A percentile compares a stretch with the other conserved stretches of the same genome.
Evolutionary conservation across 768 basidiomycete species (phyloP).

Genomic region (Boletus rubropictus): DNA sequence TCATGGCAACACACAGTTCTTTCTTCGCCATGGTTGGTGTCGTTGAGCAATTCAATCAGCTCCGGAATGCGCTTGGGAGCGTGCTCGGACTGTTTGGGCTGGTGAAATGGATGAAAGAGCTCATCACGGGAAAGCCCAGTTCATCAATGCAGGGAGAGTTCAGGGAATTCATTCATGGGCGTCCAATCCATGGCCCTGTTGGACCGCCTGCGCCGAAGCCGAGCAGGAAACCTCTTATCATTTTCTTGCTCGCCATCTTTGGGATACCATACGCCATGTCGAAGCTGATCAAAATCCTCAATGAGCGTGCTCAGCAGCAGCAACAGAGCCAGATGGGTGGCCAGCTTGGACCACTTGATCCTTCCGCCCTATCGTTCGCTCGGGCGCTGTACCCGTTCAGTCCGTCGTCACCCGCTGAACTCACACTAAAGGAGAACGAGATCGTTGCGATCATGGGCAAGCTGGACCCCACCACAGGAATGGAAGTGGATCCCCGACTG

Average conservation of each 20-base stretch:
- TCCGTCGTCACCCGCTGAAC: constrained; percentile 69
- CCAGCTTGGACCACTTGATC: constrained; percentile 58
- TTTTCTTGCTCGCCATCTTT: constrained; percentile 91
- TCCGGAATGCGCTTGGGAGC: constrained; percentile 88
- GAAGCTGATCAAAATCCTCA: constrained; percentile 74
- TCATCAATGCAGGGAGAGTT: constrained; percentile 61
- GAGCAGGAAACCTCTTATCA: constrained; percentile 82
- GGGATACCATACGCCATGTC: constrained; percentile 94
- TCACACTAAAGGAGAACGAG: constrained; percentile 80
- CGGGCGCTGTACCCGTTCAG: constrained; percentile 76
- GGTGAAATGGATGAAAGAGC: constrained; percentile 74
- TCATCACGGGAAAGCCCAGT: constrained; percentile 42
- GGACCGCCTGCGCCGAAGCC: constrained; percentile 47
- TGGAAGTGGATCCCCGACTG: constrained; percentile 61
- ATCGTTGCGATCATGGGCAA: constrained; percentile 89
- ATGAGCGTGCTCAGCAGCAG: constrained; percentile 52
- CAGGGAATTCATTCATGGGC: constrained; percentile 65
- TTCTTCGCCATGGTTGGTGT: constrained; percentile 98
- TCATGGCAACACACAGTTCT: constrained; percentile 93
- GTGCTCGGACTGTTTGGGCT: constrained; percentile 91
- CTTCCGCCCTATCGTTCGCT: constrained; percentile 76
- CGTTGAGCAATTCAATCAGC: constrained; percentile 87
- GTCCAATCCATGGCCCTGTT: constrained; percentile 47
- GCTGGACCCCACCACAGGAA: constrained; percentile 62
- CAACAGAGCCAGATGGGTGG: constrained; percentile 34